Conservation (phyloP, 805 yeast genomes). For the Spathaspora sp. region DNA sequence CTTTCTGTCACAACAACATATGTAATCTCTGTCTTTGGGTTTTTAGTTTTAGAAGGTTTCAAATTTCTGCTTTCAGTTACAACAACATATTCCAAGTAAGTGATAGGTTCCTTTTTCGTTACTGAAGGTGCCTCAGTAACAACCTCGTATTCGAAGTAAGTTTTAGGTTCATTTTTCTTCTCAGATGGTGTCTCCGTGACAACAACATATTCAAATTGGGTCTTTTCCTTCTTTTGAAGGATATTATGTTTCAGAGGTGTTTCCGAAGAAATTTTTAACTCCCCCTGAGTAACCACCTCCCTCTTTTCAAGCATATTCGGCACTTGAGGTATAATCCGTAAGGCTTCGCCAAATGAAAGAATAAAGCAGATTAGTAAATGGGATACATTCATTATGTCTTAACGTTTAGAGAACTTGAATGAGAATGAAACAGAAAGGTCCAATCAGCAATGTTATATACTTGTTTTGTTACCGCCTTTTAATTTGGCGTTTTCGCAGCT, state of each 20-base stretch:
- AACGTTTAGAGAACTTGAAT: neutral
- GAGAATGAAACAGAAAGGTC: neutral
- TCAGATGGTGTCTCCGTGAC: neutral
- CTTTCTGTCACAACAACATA: neutral
- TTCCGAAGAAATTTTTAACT: neutral
- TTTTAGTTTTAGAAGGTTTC: neutral
- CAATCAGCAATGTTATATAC: neutral
- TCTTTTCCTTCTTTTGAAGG: neutral
- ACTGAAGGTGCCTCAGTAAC: neutral
- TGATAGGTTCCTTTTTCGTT: neutral
- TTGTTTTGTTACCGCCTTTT: neutral
- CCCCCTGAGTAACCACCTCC: neutral
- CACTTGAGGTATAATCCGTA: neutral
- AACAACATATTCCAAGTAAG: neutral
- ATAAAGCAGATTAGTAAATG: neutral
- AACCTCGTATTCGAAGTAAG: neutral
- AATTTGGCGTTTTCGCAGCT: neutral
- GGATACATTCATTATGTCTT: neutral
- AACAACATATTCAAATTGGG: neutral
- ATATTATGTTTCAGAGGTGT: neutral
- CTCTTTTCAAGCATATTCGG: neutral
- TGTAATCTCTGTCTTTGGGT: neutral
- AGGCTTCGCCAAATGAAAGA: neutral
- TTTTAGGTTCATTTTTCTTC: neutral
- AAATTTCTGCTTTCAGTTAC: neutral